These are phyloP conservation scores for Ulvella scutata DNA, from an alignment of 139 green algal species.

Conservation along the genomic window DNA sequence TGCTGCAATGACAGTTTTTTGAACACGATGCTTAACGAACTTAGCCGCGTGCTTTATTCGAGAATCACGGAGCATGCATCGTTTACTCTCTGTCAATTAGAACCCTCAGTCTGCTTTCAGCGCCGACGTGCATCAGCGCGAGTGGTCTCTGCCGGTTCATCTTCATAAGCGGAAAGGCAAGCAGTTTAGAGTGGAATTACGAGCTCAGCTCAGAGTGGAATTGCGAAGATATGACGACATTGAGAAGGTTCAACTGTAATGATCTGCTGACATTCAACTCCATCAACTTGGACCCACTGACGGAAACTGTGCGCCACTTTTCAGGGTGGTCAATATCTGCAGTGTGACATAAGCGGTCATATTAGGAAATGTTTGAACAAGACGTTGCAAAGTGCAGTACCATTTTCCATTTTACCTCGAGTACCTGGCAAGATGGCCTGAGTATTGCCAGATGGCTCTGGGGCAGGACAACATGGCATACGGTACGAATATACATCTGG, in stretches of 20 bases:
- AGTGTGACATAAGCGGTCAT: background rate
- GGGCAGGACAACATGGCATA: background rate
- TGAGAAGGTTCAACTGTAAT: conserved; percentile 76
- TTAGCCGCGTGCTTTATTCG: too few species aligned
- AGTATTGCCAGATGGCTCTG: conserved; percentile 74
- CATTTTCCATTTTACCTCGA: conserved; percentile 90
- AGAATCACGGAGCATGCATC: too few species aligned
- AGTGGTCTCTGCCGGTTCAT: too few species aligned
- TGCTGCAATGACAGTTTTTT: too few species aligned
- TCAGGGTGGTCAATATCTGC: background rate
- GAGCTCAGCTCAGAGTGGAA: too few species aligned
- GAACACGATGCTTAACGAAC: too few species aligned
- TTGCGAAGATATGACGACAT: conserved; percentile 91
- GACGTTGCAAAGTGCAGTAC: conserved; percentile 46
- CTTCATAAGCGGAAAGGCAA: too few species aligned
- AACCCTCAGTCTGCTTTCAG: too few species aligned
- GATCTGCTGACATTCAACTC: conserved; percentile 93
- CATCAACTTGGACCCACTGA: conserved; percentile 94
- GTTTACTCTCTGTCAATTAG: too few species aligned
- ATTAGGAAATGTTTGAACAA: background rate
- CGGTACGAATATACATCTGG: background rate
- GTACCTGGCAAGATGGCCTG: conserved; percentile 85
- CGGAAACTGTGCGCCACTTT: conserved; percentile 60
- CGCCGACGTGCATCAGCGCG: too few species aligned
- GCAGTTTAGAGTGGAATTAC: too few species aligned